Base-by-base conservation (phyloP, 257 asterid genomes). In the Penstemon davidsonii region DNA sequence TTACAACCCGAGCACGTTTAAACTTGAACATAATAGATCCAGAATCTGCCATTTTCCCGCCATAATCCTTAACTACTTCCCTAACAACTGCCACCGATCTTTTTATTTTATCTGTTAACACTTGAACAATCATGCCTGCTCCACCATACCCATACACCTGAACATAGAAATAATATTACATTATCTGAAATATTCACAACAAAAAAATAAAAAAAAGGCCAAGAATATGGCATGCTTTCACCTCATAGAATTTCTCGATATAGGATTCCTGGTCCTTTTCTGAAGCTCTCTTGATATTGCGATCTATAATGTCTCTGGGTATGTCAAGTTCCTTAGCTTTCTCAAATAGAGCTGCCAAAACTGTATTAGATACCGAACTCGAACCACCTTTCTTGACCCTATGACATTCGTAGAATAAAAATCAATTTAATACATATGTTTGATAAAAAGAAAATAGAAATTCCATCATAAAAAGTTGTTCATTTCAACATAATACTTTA, bases 81-180 rank as follows among this genome's bases (percentile, higher is more conserved):
- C 98, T 85, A 77, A 90, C 80, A 57, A 72, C 81, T 13, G 91
- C 91, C 70, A 92, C 86, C 0, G 98, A 82, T 81, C 97, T 85
- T 73, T 79, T 86, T 73, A 88, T 83, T 78, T 90, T 88, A 82
- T 92, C 97, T 0, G 98, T 92, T 71, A 85, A 80, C 58, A 85
- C 98, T 74, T 90, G 90, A 69, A 88, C 82, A 39, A 92, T 69
- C 77, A 92, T 88, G 61, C 97, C 98, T 36, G 84, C 97, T 75
- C 97, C 96, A 60, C 97, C 97, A 75, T 79, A 90, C 53, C 98
- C 98, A 86, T 92, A 90, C 33, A 90, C 80, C 97, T 92, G 82
- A 53, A 60, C 52, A 66, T 11, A 67, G 39, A 76, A 2, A 33
- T 39, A 7, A 49, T 36, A 40, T 55, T 25, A 38, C n/a, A 57